These are phyloP conservation scores for Auricularia auricula-judae DNA, from an alignment of 768 basidiomycete genomes.

Conservation along the genomic window DNA sequence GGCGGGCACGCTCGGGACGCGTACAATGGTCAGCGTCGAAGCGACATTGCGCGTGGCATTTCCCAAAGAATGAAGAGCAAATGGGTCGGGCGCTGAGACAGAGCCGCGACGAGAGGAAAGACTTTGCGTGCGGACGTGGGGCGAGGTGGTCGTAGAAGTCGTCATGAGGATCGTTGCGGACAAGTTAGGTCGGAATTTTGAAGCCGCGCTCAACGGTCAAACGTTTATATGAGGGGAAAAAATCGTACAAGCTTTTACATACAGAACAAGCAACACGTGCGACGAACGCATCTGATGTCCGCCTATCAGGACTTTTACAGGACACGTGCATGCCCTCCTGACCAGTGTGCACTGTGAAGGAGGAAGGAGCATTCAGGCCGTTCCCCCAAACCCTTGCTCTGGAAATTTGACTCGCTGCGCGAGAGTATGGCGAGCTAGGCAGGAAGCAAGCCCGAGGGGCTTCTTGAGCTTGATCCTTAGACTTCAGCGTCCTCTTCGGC, in stretches of 20 bases:
- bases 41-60: slow-evolving; percentile 44
- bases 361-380: too few species aligned
- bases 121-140: not conserved
- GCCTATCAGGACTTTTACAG: not conserved
- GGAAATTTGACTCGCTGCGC: too few species aligned
- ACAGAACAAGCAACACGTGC: not conserved
- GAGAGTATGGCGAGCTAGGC: too few species aligned
- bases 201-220: not conserved
- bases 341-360: too few species aligned
- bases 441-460: too few species aligned
- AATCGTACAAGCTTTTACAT: not conserved
- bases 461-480: not conserved
- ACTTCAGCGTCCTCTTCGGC: not conserved
- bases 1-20: slow-evolving; percentile 32
- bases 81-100: slow-evolving; percentile 56
- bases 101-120: slow-evolving; percentile 48
- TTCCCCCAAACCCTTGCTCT: too few species aligned
- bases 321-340: too few species aligned
- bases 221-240: not conserved
- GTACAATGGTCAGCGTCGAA: slow-evolving; percentile 65
- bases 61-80: slow-evolving; percentile 39
- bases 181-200: not conserved
- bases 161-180: not conserved
- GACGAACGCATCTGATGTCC: not conserved
- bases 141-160: not conserved